Conservation (phyloP, 2,329 filamentous ascomycete species). For the Ascochyta koolunga region DNA sequence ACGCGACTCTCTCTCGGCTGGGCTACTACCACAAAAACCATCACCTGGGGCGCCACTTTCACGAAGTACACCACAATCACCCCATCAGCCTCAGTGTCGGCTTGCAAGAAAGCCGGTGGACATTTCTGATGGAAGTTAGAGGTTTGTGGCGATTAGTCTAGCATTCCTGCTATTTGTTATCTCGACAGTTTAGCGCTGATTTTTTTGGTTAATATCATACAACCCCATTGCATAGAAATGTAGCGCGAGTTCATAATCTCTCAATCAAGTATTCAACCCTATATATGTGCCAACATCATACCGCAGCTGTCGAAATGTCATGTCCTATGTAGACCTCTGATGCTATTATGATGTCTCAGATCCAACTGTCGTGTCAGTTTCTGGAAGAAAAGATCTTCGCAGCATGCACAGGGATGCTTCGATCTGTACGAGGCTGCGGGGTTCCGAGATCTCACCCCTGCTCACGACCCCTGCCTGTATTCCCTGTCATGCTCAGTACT, state of each 20-base stretch:
- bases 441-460: not conserved
- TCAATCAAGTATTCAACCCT: not conserved
- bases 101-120: constrained; percentile 44
- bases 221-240: not conserved
- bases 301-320: not conserved
- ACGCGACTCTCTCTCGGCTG: constrained; percentile 36
- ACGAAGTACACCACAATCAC: constrained; percentile 45
- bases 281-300: not conserved
- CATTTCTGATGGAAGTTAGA: constrained; percentile 24
- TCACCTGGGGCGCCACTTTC: constrained; percentile 44
- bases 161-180: not conserved
- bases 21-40: constrained; percentile 39
- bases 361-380: no score
- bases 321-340: not conserved
- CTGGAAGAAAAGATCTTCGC: not conserved
- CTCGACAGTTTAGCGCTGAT: not conserved
- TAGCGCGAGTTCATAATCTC: not conserved
- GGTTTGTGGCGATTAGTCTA: not conserved
- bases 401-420: not conserved
- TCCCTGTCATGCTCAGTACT: not conserved
- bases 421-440: not conserved
- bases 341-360: not conserved
- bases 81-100: constrained; percentile 42
- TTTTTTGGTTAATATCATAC: not conserved
- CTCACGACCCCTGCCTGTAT: not conserved